These are phyloP conservation scores for Puccinia coronata DNA, from an alignment of 1,284 basidiomycete genomes.

Conservation along the genomic window DNA sequence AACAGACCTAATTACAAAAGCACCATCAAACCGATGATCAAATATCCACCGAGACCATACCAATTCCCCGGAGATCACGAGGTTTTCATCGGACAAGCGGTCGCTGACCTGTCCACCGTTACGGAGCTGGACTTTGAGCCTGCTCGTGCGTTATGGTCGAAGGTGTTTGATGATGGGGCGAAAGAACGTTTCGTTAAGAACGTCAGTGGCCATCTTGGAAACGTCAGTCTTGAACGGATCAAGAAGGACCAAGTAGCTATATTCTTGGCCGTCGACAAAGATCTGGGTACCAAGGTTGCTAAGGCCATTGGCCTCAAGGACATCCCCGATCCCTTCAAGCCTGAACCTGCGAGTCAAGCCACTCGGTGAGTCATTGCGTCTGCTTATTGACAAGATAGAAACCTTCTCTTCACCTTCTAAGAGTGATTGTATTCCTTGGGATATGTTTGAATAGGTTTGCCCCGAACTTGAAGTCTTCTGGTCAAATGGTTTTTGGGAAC, in stretches of 20 bases:
- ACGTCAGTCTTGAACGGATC: constrained; percentile 60
- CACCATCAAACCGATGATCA: constrained; percentile 34
- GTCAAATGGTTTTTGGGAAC: constrained; percentile 41
- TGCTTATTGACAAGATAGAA: background rate
- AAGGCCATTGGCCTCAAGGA: constrained; percentile 67
- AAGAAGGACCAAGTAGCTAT: constrained; percentile 67
- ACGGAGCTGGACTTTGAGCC: constrained; percentile 89
- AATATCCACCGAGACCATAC: constrained; percentile 39
- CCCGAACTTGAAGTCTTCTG: constrained; percentile 36
- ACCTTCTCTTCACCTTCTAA: background rate
- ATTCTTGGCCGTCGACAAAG: constrained; percentile 74
- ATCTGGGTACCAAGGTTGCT: constrained; percentile 72
- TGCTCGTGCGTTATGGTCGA: constrained; percentile 74
- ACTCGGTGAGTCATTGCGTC: constrained; percentile 25
- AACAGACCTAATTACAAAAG: constrained; percentile 44
- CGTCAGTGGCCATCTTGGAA: constrained; percentile 72
- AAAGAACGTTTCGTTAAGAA: constrained; percentile 74
- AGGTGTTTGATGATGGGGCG: constrained; percentile 72
- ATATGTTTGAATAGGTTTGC: constrained; percentile 22
- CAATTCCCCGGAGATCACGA: constrained; percentile 65
- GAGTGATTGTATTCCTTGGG: background rate
- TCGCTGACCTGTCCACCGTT: constrained; percentile 71
- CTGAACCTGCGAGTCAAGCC: constrained; percentile 64
- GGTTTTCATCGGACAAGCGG: constrained; percentile 72
- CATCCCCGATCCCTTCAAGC: constrained; percentile 66